Base-by-base conservation (phyloP, 2,329 filamentous ascomycete genomes). In the Metarhizium rileyi region DNA sequence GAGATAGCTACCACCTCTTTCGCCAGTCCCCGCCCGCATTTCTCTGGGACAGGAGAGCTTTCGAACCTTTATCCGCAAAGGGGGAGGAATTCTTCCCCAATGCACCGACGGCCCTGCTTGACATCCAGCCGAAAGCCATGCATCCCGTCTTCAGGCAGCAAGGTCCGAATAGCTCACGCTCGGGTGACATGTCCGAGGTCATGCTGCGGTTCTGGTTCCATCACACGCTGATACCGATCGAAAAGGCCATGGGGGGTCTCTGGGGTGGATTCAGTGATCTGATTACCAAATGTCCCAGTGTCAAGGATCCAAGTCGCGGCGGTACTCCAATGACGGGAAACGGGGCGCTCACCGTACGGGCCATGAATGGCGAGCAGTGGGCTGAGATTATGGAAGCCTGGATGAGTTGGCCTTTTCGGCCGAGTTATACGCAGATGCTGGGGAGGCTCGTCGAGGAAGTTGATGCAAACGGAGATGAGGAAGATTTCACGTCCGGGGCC, bases 81-180 rank as follows among this genome's bases (percentile, higher is more conserved):
- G 47, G 65, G 0, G 59, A 75, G 1, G 90, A 95, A 55, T 84
- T 88, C 58, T 87, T 75, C 62, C 88, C 87, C 1, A 70, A 75
- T 23, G 65, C 72, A 8, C 68, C 72, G 6, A 70, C 80, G 49
- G 67, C 71, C 10, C 76, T 91, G 3, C 62, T 90, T 16, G 86
- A 90, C 62, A 70, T 88, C 51, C 77, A 83, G 55, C 86, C 87
- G 3, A 74, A 75, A 55, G 61, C 70, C 3, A 66, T 75, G 52
- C 70, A 74, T 56, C 71, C 69, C 1, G 57, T 78, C 2, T 58
- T 83, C 20, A 71, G 71, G 6, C 61, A 75, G 48, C 65, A 66
- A 48, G 75, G 75, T 0, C 62, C 67, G 2, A 52, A 49, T 2
- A 66, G 64, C 2, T 65, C 58, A 25, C 70, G 69, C 38, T 61